These are phyloP conservation scores for Carex cristatella DNA, from an alignment of 176 grass and related monocot species.

Conservation along the genomic window DNA sequence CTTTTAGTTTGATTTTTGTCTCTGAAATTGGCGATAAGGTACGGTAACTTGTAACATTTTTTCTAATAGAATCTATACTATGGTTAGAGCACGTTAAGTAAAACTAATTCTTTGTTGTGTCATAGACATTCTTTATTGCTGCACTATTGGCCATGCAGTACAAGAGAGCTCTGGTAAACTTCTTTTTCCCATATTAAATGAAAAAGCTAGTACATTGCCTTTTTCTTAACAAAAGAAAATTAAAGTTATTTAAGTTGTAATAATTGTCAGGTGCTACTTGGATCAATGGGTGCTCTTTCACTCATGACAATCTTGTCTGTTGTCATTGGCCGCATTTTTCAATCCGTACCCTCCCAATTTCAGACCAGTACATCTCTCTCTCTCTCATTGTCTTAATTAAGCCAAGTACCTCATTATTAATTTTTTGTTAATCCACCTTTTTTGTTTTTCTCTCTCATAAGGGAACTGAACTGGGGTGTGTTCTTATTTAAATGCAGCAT, in stretches of 20 bases:
- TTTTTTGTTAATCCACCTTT: neutral
- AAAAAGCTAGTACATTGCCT: neutral
- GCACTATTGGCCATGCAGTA: constrained; percentile 96
- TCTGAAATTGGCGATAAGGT: constrained; percentile 99
- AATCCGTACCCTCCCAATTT: constrained; percentile 85
- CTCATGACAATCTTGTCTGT: constrained; percentile 90
- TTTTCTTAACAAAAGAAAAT: neutral
- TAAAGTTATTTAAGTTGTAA: neutral
- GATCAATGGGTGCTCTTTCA: constrained; percentile 82
- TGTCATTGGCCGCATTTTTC: constrained; percentile 74
- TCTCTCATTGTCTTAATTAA: neutral
- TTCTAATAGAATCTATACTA: neutral
- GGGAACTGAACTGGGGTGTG: neutral
- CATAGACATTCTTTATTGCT: constrained; percentile 95
- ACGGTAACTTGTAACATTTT: constrained; percentile 15
- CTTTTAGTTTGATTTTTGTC: constrained; percentile 88
- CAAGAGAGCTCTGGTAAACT: constrained; percentile 67
- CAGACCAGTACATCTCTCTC: constrained; percentile 65
- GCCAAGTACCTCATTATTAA: neutral
- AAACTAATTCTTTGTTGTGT: constrained; percentile 3
- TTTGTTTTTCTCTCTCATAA: neutral
- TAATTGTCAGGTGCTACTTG: constrained; percentile 66
- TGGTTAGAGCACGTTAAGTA: neutral
- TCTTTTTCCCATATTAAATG: neutral
- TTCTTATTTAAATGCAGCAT: constrained; percentile 40